Conservation (phyloP, 805 yeast species). For the Maudiozyma saulgeensis region DNA sequence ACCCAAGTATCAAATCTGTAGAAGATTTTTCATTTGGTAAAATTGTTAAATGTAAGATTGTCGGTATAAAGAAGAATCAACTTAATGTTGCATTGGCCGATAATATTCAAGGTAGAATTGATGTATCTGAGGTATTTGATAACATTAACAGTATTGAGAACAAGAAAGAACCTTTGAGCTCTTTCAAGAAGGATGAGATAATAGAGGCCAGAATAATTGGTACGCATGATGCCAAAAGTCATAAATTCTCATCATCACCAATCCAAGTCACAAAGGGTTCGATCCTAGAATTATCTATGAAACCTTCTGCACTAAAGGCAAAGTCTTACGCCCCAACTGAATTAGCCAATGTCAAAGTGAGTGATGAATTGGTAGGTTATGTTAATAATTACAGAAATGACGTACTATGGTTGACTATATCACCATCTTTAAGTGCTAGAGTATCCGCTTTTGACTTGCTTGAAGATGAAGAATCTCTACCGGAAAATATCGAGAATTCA, state of each 20-base stretch:
- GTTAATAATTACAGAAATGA: constrained; percentile 58
- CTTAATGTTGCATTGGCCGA: constrained; percentile 69
- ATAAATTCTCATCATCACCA: constrained; percentile 56
- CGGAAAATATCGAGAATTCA: constrained; percentile 41
- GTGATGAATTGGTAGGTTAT: constrained; percentile 46
- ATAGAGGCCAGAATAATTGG: constrained; percentile 66
- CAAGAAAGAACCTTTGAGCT: constrained; percentile 45
- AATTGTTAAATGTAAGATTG: constrained; percentile 49
- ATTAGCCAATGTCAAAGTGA: constrained; percentile 38
- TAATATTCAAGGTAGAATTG: constrained; percentile 70
- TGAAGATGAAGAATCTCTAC: constrained; percentile 38
- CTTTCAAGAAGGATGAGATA: constrained; percentile 48
- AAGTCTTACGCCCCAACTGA: constrained; percentile 26
- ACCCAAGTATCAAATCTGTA: constrained; percentile 36
- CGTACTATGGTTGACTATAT: constrained; percentile 54
- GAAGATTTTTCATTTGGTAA: constrained; percentile 53
- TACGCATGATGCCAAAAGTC: constrained; percentile 59
- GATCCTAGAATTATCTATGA: constrained; percentile 56
- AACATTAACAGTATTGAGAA: constrained; percentile 45
- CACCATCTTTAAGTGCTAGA: constrained; percentile 61
- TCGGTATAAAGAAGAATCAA: constrained; percentile 60
- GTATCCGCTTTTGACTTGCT: constrained; percentile 56
- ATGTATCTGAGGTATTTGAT: constrained; percentile 60
- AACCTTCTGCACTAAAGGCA: constrained; percentile 31
- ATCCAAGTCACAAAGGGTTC: constrained; percentile 46